Evolutionary conservation across 352 stramenopile species (phyloP).

Genomic region (Phytophthora brassicae): DNA sequence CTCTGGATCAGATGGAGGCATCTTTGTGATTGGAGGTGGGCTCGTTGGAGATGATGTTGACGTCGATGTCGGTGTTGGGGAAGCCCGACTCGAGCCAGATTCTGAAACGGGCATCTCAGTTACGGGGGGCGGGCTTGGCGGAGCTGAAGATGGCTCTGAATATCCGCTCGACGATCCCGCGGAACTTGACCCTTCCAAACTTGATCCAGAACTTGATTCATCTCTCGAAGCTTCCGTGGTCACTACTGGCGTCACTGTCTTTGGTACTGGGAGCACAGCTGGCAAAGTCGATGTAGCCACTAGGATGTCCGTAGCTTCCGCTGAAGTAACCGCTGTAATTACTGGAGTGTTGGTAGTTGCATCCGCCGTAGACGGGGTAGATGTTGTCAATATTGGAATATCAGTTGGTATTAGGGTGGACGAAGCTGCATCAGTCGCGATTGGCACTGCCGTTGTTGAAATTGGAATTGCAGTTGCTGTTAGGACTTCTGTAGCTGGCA

Average conservation of each 20-base stretch:
- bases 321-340: slow-evolving; percentile 4
- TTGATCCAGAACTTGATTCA: slow-evolving; percentile 1
- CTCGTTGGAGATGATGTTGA: slow-evolving; percentile 18
- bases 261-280: neutral
- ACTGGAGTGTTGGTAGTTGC: neutral
- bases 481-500: too few relatives aligned
- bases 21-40: slow-evolving; percentile 21
- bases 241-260: slow-evolving; percentile 1
- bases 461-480: too few relatives aligned
- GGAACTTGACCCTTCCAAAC: neutral
- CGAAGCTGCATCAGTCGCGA: too few relatives aligned
- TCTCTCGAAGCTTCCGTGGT: slow-evolving; percentile 2
- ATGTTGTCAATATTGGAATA: neutral
- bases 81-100: slow-evolving; percentile 4
- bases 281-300: neutral
- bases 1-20: slow-evolving; percentile 11
- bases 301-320: neutral
- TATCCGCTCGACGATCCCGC: slow-evolving; percentile 8
- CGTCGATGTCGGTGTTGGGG: slow-evolving; percentile 4
- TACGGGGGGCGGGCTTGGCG: slow-evolving; percentile 18
- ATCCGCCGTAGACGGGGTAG: neutral
- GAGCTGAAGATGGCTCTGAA: neutral
- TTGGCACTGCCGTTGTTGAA: too few relatives aligned
- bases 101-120: slow-evolving; percentile 11
- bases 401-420: too few relatives aligned